Conservation (phyloP, 805 yeast genomes). For the Kazachstania kunashirensis region DNA sequence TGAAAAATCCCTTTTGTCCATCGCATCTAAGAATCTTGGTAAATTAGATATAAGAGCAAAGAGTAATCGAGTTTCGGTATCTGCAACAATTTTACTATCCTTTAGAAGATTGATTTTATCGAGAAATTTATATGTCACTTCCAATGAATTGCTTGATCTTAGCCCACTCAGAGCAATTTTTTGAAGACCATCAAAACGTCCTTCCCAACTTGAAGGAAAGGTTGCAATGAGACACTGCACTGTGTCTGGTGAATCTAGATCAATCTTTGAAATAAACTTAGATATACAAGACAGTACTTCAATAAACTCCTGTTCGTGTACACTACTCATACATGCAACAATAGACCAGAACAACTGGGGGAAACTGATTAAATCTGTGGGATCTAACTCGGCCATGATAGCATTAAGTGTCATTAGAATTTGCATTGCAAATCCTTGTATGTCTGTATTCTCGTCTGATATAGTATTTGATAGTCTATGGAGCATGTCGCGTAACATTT, state of each 20-base stretch:
- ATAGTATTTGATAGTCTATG: constrained; percentile 88
- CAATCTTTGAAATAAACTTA: constrained; percentile 79
- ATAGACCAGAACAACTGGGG: constrained; percentile 95
- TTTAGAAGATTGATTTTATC: constrained; percentile 58
- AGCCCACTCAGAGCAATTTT: constrained; percentile 72
- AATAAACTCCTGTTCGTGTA: constrained; percentile 87
- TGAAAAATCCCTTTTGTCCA: constrained; percentile 45
- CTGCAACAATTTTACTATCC: constrained; percentile 71
- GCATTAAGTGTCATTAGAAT: constrained; percentile 93
- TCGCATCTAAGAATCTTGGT: constrained; percentile 77
- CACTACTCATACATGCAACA: constrained; percentile 81
- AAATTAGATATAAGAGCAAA: constrained; percentile 67
- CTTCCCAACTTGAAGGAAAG: constrained; percentile 95
- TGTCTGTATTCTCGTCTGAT: constrained; percentile 79
- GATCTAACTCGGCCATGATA: constrained; percentile 72
- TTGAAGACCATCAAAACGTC: constrained; percentile 82
- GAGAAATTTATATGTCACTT: constrained; percentile 61
- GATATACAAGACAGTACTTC: constrained; percentile 77
- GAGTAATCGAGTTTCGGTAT: constrained; percentile 56
- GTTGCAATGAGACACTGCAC: constrained; percentile 74
- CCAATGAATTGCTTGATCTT: constrained; percentile 71
- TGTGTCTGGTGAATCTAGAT: constrained; percentile 74
- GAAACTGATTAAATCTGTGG: constrained; percentile 69
- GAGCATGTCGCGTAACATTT: constrained; percentile 87
- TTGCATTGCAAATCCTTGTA: constrained; percentile 96